Base-by-base conservation (phyloP, 192 early-diverging fungal genomes). In the Coemansia sp. region DNA sequence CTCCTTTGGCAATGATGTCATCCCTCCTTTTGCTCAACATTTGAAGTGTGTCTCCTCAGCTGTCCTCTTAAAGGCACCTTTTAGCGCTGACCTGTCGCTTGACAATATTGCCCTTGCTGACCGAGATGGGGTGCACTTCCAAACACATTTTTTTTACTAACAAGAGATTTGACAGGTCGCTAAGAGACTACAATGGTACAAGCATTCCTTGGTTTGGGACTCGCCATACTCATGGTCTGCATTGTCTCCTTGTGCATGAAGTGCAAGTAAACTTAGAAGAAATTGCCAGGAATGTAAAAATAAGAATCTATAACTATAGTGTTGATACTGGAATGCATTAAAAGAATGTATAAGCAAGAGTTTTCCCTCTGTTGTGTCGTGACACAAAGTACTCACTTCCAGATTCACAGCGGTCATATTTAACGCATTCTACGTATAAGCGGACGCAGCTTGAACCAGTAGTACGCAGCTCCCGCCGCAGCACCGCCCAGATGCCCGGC, bases 21-120 rank as follows among this genome's bases (percentile, higher is more conserved):
- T 15, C 5, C 18, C 15, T 49, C 16, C 15, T 49, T 43, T 49
- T 49, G 47, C 47, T 49, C 47, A 49, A 8, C 41, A 18, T 49
- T 49, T 49, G 47, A 49, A 2, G 13, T 13, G 41, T 9, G 13
- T 9, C 41, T 36, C 36, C 8, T 36, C 36, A 8, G 36, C 5
- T 36, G 36, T 36, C 36, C 36, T 36, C 36, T 36, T 36, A 36
- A 36, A 36, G 36, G 36, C 36, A 5, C 36, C 41, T 43, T 43
- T 12, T 15, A 6, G 72, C 68, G 22, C 95, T 60, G 57, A 98
- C 65, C 38, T 76, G 47, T 8, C 93, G 86, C 81, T 95, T 95
- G 66, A 97, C 92, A 68, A 97, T 97, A 76, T 98, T 94, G 9
- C 98, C 98, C 86, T 98, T 98, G 87, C 96, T 99, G 57, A 97